Percentiles rank a stretch among this genome's conserved stretches.
Evolutionary conservation across 805 yeast genomes (phyloP).

Genomic region (Spathaspora gorwiae): DNA sequence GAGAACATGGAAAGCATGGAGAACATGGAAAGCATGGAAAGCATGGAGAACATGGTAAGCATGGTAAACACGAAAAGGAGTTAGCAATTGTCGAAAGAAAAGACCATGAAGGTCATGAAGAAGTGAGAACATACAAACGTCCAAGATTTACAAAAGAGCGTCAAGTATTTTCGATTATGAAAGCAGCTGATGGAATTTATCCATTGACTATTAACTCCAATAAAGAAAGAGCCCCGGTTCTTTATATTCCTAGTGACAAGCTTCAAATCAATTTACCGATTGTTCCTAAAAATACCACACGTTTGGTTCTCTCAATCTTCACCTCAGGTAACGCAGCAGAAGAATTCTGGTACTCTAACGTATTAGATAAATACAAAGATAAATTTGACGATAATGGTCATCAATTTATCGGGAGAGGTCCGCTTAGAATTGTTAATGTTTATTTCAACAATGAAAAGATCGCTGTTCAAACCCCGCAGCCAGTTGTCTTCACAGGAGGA

Average conservation of each 20-base stretch:
- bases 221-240: conserved; percentile 35
- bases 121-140: not conserved
- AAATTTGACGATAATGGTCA: conserved; percentile 38
- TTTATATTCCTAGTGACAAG: conserved; percentile 40
- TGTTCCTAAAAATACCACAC: conserved; percentile 53
- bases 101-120: not conserved
- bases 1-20: not conserved
- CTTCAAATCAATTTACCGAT: conserved; percentile 39
- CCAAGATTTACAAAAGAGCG: conserved; percentile 1
- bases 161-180: conserved; percentile 21
- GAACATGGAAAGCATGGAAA: conserved; percentile 1
- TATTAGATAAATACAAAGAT: conserved; percentile 43
- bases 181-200: conserved; percentile 35
- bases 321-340: conserved; percentile 76
- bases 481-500: conserved; percentile 78
- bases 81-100: not conserved
- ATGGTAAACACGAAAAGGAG: not conserved
- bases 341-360: conserved; percentile 78
- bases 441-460: conserved; percentile 56
- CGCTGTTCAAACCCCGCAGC: conserved; percentile 62
- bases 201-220: conserved; percentile 28
- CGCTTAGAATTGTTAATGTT: conserved; percentile 63
- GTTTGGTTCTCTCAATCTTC: conserved; percentile 53
- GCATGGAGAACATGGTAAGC: conserved; percentile 1
- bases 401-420: conserved; percentile 58